Evolutionary conservation across 2,329 filamentous ascomycete genomes (phyloP).

Genomic region (Neurospora sp.): DNA sequence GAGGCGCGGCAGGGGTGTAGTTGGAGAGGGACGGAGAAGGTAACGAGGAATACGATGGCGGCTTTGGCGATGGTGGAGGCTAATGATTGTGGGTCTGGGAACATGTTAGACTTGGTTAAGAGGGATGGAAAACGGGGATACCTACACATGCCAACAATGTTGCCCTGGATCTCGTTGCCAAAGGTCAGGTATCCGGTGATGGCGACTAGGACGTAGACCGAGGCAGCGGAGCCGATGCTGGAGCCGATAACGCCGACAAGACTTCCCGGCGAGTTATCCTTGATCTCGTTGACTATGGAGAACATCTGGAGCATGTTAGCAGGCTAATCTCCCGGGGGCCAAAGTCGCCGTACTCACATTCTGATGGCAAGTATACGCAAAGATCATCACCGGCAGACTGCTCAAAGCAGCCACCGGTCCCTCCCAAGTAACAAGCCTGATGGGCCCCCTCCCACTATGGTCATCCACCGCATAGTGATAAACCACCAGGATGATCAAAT

Average conservation of each 20-base stretch:
- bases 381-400: constrained; percentile 88
- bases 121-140: constrained; percentile 10
- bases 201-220: constrained; percentile 81
- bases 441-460: constrained; percentile 57
- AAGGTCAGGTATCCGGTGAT: constrained; percentile 96
- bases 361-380: constrained; percentile 99
- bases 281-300: constrained; percentile 91
- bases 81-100: constrained; percentile 56
- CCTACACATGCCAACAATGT: constrained; percentile 89
- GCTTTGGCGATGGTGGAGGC: constrained; percentile 88
- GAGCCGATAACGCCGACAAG: constrained; percentile 70
- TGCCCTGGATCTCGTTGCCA: constrained; percentile 78
- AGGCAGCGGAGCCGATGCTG: constrained; percentile 82
- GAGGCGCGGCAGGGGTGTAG: constrained; percentile 95
- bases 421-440: constrained; percentile 70
- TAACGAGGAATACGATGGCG: constrained; percentile 90
- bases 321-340: neutral
- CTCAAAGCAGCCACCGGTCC: constrained; percentile 71
- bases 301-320: constrained; percentile 65
- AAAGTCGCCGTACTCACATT: constrained; percentile 52
- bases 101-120: constrained; percentile 6
- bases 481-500: constrained; percentile 84
- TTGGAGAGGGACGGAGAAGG: constrained; percentile 93
- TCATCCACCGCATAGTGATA: constrained; percentile 85
- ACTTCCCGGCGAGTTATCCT: constrained; percentile 66